Percentiles rank a stretch among this genome's conserved stretches.
Conservation (phyloP, 139 green algal genomes). For the Axilococcus clingmanii region DNA sequence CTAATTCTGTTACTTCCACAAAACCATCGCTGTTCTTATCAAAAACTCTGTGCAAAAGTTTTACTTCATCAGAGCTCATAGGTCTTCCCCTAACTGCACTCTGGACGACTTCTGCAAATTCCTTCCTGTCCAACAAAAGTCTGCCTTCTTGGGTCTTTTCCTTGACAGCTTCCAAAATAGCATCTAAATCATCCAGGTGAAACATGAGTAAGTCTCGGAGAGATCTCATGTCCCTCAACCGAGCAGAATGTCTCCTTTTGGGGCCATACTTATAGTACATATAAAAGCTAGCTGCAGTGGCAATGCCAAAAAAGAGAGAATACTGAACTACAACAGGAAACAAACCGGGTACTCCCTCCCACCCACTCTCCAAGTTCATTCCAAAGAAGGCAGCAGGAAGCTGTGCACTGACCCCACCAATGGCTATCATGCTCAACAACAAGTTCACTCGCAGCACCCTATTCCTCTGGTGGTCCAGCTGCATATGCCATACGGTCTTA, state of each 20-base stretch:
- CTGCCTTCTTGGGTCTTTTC: slow-evolving; percentile 7
- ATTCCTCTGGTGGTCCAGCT: slow-evolving; percentile 43
- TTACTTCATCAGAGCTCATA: slow-evolving; percentile 28
- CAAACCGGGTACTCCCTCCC: slow-evolving; percentile 21
- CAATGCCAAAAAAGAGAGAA: not conserved
- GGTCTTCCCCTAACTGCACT: slow-evolving; percentile 10
- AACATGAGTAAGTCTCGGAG: slow-evolving; percentile 35
- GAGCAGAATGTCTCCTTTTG: slow-evolving; percentile 22
- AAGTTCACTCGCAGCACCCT: slow-evolving; percentile 44
- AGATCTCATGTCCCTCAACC: slow-evolving; percentile 34
- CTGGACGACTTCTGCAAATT: slow-evolving; percentile 20
- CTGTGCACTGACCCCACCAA: slow-evolving; percentile 22
- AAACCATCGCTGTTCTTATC: slow-evolving; percentile 21
- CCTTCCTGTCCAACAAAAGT: slow-evolving; percentile 11
- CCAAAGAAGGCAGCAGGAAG: slow-evolving; percentile 43
- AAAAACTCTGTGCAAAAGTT: slow-evolving; percentile 39
- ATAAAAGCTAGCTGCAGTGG: slow-evolving; percentile 8
- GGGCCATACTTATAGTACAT: slow-evolving; percentile 28
- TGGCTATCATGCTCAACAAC: slow-evolving; percentile 22
- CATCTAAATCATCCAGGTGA: slow-evolving; percentile 44
- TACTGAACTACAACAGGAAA: slow-evolving; percentile 33
- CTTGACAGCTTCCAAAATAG: slow-evolving; percentile 6
- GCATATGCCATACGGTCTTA: slow-evolving; percentile 44
- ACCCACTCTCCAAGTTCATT: slow-evolving; percentile 40
- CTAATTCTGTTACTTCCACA: slow-evolving; percentile 22